Evolutionary conservation across 768 basidiomycete species (phyloP).

Genomic region (Peribolospora kevripleyi): DNA sequence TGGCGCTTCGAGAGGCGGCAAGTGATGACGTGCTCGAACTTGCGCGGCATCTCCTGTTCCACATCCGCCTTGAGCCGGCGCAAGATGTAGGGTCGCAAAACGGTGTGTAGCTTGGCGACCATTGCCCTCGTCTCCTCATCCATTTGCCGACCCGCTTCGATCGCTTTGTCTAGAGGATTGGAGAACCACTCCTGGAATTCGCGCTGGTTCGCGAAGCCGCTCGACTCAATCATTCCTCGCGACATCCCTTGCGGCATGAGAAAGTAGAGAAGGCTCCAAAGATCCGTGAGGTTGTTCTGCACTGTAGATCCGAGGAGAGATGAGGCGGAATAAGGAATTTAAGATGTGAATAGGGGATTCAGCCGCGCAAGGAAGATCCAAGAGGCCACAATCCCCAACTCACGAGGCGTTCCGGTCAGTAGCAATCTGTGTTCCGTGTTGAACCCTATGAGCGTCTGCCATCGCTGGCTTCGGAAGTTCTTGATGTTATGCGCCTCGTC

Average conservation of each 20-base stretch:
- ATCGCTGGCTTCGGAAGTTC: slow-evolving; percentile 43
- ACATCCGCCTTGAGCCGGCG: slow-evolving; percentile 81
- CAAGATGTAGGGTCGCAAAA: slow-evolving; percentile 90
- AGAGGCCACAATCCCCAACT: slow-evolving; percentile 30
- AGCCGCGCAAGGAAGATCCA: neutral
- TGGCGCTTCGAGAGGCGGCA: slow-evolving; percentile 66
- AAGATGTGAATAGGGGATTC: slow-evolving; percentile 2
- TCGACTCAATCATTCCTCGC: slow-evolving; percentile 24
- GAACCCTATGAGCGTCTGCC: slow-evolving; percentile 19
- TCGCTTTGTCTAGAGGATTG: slow-evolving; percentile 57
- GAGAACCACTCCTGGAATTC: slow-evolving; percentile 95
- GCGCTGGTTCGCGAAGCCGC: slow-evolving; percentile 55
- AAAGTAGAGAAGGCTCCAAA: slow-evolving; percentile 89
- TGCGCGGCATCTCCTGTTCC: slow-evolving; percentile 56
- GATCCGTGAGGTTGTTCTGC: slow-evolving; percentile 27
- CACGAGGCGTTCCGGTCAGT: slow-evolving; percentile 79
- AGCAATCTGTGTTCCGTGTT: slow-evolving; percentile 80
- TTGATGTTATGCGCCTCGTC: slow-evolving; percentile 88
- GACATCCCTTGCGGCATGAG: slow-evolving; percentile 50
- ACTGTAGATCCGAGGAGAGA: slow-evolving; percentile 13
- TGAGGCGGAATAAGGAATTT: slow-evolving; percentile 23
- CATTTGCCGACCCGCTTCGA: slow-evolving; percentile 33
- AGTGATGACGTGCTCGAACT: slow-evolving; percentile 50
- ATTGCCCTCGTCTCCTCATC: slow-evolving; percentile 58
- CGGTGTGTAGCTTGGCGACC: slow-evolving; percentile 24